Evolutionary conservation across 1,284 basidiomycete species (phyloP), one percentile per base, ranked within the genome.

Genomic region (Apiotrichum siamense): DNA sequence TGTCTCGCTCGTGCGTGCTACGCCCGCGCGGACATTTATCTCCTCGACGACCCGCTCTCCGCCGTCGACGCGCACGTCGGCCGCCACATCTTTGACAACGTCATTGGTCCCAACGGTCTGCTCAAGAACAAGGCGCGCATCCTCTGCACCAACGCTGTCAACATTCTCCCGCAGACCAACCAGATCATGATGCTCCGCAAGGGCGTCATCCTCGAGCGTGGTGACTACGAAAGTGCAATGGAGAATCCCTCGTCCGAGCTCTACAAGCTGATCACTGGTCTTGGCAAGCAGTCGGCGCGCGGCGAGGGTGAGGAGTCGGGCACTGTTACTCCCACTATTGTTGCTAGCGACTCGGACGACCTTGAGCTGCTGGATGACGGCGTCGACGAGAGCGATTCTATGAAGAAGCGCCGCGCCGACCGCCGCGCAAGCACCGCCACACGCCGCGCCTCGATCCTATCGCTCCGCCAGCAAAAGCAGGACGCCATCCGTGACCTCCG

Each of bases 31-130:
- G 83, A 85, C 60, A 68, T 80, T 37, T 79, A 79, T 59, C 70
- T 80, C 11, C 70, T 80, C 10, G 78, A 80, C 54, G 78, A 80
- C 57, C 78, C 78, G 2, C 77, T 88, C 1, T 69, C 69, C 10
- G 81, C 82, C 17, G 82, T 65, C 50, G 62, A 89, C 60, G 83
- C 85, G 18, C 86, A 88, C 64, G 86, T 88, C 44, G 84, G 82
- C 32, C 77, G 80, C 25, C 83, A 74, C 54, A 66, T 73, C 47
- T 80, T 73, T 84, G 89, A 94, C 62, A 79, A 88, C 42, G 89
- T 97, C 29, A 86, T 97, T 53, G 93, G 93, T 3, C 91, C 92
- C 2, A 76, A 83, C 47, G 93, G 93, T 50, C 66, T 97, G 3
- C 82, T 97, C 26, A 81, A 85, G 17, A 81, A 81, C 36, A 94